phyloP scores from a whole-genome alignment of 345 rosid species.

The Brassica cretica region DNA sequence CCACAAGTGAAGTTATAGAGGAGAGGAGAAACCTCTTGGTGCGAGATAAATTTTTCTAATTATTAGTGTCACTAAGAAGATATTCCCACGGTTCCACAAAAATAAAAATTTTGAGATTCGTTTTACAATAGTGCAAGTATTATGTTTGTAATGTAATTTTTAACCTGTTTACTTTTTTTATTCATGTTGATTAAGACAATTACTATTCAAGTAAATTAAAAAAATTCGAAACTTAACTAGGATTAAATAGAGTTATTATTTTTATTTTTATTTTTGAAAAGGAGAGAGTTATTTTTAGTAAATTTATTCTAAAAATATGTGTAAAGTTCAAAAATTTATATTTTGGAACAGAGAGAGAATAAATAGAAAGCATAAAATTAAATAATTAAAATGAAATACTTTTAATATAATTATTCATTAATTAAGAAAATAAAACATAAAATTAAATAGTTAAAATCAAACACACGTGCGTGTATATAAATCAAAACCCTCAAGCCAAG shows the following conservation, averaged over 20 bases:
- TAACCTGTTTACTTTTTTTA: not conserved
- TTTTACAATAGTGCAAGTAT: not conserved
- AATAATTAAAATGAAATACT: no score
- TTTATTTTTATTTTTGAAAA: no score
- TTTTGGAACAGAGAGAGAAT: not conserved
- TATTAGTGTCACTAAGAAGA: not conserved
- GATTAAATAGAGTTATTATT: no score
- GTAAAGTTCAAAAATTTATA: not conserved
- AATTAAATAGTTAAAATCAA: no score
- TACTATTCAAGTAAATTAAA: no score
- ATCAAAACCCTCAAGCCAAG: not conserved
- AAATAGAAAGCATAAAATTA: no score
- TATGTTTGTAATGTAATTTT: not conserved
- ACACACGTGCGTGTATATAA: not conserved
- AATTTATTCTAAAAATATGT: not conserved
- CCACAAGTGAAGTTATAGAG: not conserved
- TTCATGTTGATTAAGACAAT: not conserved
- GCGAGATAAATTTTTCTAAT: not conserved
- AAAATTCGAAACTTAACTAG: no score
- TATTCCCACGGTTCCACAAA: not conserved
- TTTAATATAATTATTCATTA: not conserved
- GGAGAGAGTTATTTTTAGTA: no score
- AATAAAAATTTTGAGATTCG: not conserved
- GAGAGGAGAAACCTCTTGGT: not conserved
- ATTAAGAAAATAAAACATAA: no score